Evolutionary conservation across 2,329 filamentous ascomycete species (phyloP).

Genomic region (Ampelomyces quisqualis): DNA sequence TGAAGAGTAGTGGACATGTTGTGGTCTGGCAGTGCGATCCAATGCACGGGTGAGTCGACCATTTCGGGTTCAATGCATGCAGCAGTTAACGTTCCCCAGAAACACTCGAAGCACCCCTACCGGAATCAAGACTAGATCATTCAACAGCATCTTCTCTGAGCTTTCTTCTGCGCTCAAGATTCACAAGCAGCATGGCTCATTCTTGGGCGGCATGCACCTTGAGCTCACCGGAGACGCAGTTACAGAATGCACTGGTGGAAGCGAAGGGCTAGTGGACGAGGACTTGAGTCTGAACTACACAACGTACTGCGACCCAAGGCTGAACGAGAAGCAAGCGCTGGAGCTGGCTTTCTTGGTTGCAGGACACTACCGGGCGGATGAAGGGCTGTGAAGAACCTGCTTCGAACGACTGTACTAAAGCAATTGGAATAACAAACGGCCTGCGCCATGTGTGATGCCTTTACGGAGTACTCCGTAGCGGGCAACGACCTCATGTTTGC

Average conservation of each 20-base stretch:
- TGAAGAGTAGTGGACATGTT: conserved; percentile 71
- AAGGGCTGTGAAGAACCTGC: conserved; percentile 8
- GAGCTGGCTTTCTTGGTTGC: conserved; percentile 94
- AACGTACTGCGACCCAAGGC: conserved; percentile 88
- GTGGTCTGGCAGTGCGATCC: conserved; percentile 99
- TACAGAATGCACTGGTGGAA: conserved; percentile 92
- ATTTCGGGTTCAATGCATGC: background rate
- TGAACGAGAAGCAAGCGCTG: conserved; percentile 97
- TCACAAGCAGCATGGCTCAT: conserved; percentile 79
- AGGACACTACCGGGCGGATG: conserved; percentile 66
- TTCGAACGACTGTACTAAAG: background rate
- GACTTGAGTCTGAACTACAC: conserved; percentile 90
- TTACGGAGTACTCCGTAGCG: background rate
- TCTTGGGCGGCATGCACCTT: conserved; percentile 90
- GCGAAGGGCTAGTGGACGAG: conserved; percentile 81
- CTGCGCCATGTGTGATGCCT: background rate
- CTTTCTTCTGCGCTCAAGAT: conserved; percentile 79
- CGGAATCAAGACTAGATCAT: conserved; percentile 89
- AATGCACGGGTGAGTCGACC: conserved; percentile 73
- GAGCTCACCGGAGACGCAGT: conserved; percentile 95
- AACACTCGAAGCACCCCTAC: conserved; percentile 66
- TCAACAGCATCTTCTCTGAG: conserved; percentile 86
- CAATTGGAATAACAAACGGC: background rate
- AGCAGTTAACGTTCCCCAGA: conserved; percentile 25
- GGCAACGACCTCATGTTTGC: background rate